Evolutionary conservation across 768 basidiomycete genomes (phyloP).

Genomic region (Suillus variegatus): DNA sequence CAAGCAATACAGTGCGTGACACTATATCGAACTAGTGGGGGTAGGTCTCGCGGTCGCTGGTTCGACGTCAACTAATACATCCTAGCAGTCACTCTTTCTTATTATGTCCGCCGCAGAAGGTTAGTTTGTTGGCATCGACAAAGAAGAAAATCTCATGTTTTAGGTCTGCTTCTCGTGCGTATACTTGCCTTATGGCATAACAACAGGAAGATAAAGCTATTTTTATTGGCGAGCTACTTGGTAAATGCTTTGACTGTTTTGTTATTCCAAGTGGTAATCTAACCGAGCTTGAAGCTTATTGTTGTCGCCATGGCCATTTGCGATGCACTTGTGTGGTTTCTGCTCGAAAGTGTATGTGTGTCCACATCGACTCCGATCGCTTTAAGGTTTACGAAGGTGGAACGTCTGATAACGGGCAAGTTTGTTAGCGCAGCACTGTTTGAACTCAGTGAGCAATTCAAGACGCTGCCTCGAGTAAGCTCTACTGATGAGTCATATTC

Average conservation of each 20-base stretch:
- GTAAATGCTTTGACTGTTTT: neutral
- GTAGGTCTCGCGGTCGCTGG: slow-evolving; percentile 3
- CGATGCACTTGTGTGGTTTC: neutral
- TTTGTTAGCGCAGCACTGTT: slow-evolving; percentile 14
- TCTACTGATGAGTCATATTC: neutral
- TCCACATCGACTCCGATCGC: neutral
- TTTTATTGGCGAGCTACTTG: slow-evolving; percentile 8
- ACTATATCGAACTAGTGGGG: slow-evolving; percentile 9
- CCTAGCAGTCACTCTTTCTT: slow-evolving; percentile 5
- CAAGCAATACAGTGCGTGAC: slow-evolving; percentile 9
- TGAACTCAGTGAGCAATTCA: slow-evolving; percentile 12
- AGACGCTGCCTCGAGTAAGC: neutral
- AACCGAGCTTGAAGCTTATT: slow-evolving; percentile 1
- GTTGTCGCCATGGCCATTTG: slow-evolving; percentile 10
- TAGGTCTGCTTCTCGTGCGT: slow-evolving; percentile 16
- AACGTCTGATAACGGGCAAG: slow-evolving; percentile 9
- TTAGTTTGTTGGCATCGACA: neutral
- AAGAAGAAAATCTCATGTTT: neutral
- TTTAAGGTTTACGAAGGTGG: neutral
- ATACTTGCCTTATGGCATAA: slow-evolving; percentile 13
- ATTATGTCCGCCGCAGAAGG: slow-evolving; percentile 15
- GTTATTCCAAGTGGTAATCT: neutral
- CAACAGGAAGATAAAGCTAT: neutral
- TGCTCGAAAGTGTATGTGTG: slow-evolving; percentile 8
- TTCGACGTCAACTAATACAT: neutral